Base-by-base conservation (phyloP, 352 stramenopile species). In the Plasmopara muralis region DNA sequence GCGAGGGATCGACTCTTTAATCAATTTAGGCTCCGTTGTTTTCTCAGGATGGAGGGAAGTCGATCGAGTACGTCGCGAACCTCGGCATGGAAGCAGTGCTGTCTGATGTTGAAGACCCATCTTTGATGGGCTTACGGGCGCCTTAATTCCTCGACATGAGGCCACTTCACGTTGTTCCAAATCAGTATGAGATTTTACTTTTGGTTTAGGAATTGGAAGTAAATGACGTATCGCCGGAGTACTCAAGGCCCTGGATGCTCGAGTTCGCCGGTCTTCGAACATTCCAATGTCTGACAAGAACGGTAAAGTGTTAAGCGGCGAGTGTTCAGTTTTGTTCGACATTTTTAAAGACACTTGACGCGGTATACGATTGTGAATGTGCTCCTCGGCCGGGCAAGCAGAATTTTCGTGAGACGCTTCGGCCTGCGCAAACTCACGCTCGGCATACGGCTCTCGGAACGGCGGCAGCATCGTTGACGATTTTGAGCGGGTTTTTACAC, bases 151-250 rank as follows among this genome's bases (percentile, higher is more conserved):
- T 14, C 54, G 34, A 31, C 55, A 57, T 12, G 60, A 68, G 33
- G 37, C 25, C 1, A 43, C 39, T 43, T 60, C 49, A 42, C 55
- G 55, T 14, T 29, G 49, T n/a, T 7, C 44, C 0, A 29, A 25
- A 16, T 15, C 43, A 42, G 50, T n/a, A 29, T 59, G 40, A 7
- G 39, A 53, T 15, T 34, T 45, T 7, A 50, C 60, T 28, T 38
- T 46, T 4, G 40, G 49, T 46, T 64, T 63, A 33, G 55, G 50
- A 39, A 55, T 59, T n/a, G 50, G 55, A 12, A 43, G 56, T 43
- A 46, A 60, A 7, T 45, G 60, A 12, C 55, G 31, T 50, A 48
- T 49, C 6, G 40, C 10, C 0, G 60, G 20, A 44, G 55, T 35
- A 56, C 45, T 68, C n/a, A 43, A 4, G 5, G 60, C 55, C 42